A percentile compares a stretch with the other conserved stretches of the same genome.
Conservation (phyloP, 148 eudicot genomes). For the Cornus suecica region DNA sequence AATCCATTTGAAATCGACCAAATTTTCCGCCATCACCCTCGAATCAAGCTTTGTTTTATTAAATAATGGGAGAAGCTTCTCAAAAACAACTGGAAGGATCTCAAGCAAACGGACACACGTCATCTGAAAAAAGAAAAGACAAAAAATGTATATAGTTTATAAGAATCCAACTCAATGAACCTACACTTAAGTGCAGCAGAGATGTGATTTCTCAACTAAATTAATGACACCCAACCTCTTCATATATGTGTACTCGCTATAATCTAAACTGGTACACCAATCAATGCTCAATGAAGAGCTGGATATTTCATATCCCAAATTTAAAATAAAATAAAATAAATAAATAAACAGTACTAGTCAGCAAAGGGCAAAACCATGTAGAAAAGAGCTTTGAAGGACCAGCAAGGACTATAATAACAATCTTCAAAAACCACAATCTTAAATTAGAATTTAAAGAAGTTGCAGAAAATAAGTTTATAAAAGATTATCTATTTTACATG, state of each 20-base stretch:
- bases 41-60: constrained; percentile 26
- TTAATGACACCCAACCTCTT: not conserved
- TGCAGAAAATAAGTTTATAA: too few species aligned
- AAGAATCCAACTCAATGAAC: not conserved
- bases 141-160: constrained; percentile 14
- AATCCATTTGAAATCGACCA: constrained; percentile 59
- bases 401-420: too few species aligned
- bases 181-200: constrained; percentile 3
- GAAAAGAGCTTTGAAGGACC: too few species aligned
- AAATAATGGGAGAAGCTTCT: constrained; percentile 35
- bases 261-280: not conserved
- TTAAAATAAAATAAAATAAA: too few species aligned
- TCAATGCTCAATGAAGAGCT: not conserved
- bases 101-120: constrained; percentile 90
- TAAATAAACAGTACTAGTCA: too few species aligned
- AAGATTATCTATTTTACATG: too few species aligned
- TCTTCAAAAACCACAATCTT: too few species aligned
- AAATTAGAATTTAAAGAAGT: too few species aligned
- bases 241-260: not conserved
- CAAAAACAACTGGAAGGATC: constrained; percentile 63
- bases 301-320: too few species aligned
- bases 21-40: constrained; percentile 18
- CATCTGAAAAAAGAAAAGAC: constrained; percentile 59
- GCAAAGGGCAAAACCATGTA: too few species aligned
- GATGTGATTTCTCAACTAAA: not conserved